Percentiles rank a stretch among this genome's conserved stretches.
These are phyloP conservation scores for Gossypium arboreum DNA, from an alignment of 345 rosid genomes.

Conservation along the genomic window DNA sequence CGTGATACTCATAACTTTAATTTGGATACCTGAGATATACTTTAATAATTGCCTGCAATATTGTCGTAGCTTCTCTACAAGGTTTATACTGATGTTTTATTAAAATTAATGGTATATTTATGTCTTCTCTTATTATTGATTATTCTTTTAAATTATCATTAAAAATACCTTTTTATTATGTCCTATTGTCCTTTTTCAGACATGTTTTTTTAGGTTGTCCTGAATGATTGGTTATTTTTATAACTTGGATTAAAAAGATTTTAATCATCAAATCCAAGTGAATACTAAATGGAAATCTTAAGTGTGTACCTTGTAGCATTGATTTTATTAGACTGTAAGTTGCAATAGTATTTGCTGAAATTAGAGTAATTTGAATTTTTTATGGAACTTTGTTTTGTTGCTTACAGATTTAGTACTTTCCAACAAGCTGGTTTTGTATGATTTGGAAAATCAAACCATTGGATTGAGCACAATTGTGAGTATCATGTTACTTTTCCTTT, in stretches of 20 bases:
- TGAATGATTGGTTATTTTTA: neutral
- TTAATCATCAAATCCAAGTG: neutral
- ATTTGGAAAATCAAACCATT: constrained; percentile 71
- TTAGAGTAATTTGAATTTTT: neutral
- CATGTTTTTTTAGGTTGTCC: neutral
- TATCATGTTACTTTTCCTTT: constrained; percentile 10
- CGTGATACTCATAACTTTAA: no score
- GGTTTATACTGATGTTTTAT: no score
- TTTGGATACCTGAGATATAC: no score
- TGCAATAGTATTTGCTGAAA: neutral
- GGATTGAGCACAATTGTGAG: constrained; percentile 97
- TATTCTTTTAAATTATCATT: neutral
- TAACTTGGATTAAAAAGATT: constrained; percentile 5
- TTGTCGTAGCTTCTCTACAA: no score
- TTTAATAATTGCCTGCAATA: no score
- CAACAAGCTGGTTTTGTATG: constrained; percentile 87
- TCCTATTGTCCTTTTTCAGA: neutral
- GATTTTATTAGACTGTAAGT: neutral
- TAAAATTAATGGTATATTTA: no score
- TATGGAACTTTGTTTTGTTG: neutral
- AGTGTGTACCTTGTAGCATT: neutral
- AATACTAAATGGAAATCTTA: neutral
- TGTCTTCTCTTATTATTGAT: neutral
- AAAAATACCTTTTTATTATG: neutral
- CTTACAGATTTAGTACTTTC: constrained; percentile 89